Evolutionary conservation across 1,139 yeast species (phyloP).

Genomic region (Magnusiomyces starmeri): DNA sequence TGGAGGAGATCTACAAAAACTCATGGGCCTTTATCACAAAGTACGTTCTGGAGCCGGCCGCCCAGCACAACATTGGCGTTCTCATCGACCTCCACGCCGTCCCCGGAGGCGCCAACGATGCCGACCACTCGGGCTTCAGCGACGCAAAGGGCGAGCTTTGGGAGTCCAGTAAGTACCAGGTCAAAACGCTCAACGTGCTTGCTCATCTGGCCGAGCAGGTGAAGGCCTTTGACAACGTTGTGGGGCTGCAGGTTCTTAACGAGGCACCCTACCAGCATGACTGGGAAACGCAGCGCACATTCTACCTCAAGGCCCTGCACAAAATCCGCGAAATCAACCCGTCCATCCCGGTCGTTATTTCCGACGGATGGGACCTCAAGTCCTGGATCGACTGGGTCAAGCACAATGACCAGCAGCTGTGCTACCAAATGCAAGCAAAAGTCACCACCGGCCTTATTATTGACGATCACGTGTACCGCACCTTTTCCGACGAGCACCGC

Average conservation of each 20-base stretch:
- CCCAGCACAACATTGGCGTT: constrained; percentile 53
- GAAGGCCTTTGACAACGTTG: constrained; percentile 52
- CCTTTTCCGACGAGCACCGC: constrained; percentile 73
- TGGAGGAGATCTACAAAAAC: constrained; percentile 50
- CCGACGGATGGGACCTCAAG: constrained; percentile 92
- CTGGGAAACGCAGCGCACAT: constrained; percentile 40
- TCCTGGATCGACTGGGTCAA: constrained; percentile 70
- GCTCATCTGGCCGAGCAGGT: constrained; percentile 60
- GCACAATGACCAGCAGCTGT: constrained; percentile 36
- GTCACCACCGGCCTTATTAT: constrained; percentile 54
- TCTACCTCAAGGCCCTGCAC: constrained; percentile 61
- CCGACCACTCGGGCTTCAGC: constrained; percentile 73
- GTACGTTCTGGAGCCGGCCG: constrained; percentile 50
- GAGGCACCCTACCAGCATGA: constrained; percentile 60
- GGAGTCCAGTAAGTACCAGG: constrained; percentile 41
- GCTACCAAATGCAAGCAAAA: constrained; percentile 15
- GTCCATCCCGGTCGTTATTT: constrained; percentile 63
- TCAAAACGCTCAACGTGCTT: constrained; percentile 45
- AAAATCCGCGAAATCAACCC: constrained; percentile 51
- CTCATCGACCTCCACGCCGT: constrained; percentile 81
- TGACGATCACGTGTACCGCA: constrained; percentile 81
- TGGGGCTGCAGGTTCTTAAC: constrained; percentile 78
- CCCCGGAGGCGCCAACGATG: constrained; percentile 88
- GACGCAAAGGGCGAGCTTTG: constrained; percentile 58
- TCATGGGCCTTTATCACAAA: constrained; percentile 61